phyloP scores from a whole-genome alignment of 1,284 basidiomycete species.

The Tremellales sp. region DNA sequence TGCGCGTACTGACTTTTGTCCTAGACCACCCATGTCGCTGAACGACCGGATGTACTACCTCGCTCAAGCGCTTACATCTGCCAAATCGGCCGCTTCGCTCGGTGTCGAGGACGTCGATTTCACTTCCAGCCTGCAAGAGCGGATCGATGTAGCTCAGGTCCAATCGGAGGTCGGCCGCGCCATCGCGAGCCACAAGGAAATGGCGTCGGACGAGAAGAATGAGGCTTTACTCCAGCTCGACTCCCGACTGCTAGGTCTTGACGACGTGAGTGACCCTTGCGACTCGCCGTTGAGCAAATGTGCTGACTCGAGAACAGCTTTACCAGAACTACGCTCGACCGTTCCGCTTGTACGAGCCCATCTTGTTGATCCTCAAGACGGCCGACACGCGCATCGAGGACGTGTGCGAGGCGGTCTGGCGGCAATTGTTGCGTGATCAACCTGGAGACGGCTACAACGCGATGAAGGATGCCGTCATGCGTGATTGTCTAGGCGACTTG shows the following conservation, averaged over 20 bases:
- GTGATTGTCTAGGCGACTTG: conserved; percentile 24
- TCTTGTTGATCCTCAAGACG: conserved; percentile 86
- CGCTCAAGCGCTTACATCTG: conserved; percentile 89
- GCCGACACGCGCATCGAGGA: conserved; percentile 85
- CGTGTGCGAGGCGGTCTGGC: conserved; percentile 81
- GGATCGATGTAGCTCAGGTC: conserved; percentile 93
- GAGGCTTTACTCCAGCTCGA: conserved; percentile 60
- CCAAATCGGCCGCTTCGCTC: conserved; percentile 79
- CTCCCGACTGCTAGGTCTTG: conserved; percentile 50
- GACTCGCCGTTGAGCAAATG: conserved; percentile 1
- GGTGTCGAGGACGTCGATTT: conserved; percentile 81
- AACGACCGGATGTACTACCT: conserved; percentile 78
- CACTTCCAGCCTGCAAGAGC: conserved; percentile 88
- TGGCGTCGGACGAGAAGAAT: conserved; percentile 54
- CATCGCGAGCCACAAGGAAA: conserved; percentile 45
- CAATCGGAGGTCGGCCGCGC: conserved; percentile 71
- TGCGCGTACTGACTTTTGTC: background rate
- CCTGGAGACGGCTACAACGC: conserved; percentile 52
- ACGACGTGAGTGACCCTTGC: conserved; percentile 43
- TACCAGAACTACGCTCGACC: conserved; percentile 86
- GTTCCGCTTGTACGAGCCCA: conserved; percentile 75
- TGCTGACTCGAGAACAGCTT: conserved; percentile 58
- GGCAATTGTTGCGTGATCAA: conserved; percentile 67
- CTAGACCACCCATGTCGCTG: conserved; percentile 58
- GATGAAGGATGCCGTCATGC: conserved; percentile 6